A percentile compares a stretch with the other conserved stretches of the same genome.
Evolutionary conservation across 2,329 filamentous ascomycete species (phyloP).

Genomic region (Byssochlamys sp.): DNA sequence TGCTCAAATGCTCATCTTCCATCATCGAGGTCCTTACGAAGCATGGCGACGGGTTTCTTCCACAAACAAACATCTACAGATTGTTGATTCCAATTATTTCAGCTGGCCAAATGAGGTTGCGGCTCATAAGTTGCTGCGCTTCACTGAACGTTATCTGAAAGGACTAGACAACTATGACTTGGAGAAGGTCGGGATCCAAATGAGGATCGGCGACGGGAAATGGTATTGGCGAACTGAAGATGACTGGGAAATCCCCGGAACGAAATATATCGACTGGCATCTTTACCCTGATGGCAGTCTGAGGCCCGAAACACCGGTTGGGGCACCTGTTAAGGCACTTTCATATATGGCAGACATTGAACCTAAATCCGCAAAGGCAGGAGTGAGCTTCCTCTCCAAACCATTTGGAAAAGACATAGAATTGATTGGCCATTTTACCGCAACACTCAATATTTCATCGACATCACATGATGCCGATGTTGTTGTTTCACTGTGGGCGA

Average conservation of each 20-base stretch:
- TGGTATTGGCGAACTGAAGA: slow-evolving; percentile 2
- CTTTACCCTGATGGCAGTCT: background rate
- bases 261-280: background rate
- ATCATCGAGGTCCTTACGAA: background rate
- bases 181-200: slow-evolving; percentile 1
- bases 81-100: background rate
- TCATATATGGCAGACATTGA: slow-evolving; percentile 3
- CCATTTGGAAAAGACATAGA: slow-evolving; percentile 1
- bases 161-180: background rate
- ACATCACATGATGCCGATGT: background rate
- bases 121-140: background rate
- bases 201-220: background rate
- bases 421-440: background rate
- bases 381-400: background rate
- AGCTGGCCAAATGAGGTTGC: background rate
- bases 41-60: background rate
- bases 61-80: background rate
- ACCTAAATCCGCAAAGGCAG: background rate
- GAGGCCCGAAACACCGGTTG: background rate
- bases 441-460: background rate
- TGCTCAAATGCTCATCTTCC: background rate
- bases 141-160: background rate
- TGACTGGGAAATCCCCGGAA: background rate
- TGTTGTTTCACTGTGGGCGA: background rate
- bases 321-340: slow-evolving; percentile 4